Evolutionary conservation across 768 basidiomycete genomes (phyloP), one percentile per base, ranked within the genome.

Genomic region (Phlebiopsis flavidoalba): DNA sequence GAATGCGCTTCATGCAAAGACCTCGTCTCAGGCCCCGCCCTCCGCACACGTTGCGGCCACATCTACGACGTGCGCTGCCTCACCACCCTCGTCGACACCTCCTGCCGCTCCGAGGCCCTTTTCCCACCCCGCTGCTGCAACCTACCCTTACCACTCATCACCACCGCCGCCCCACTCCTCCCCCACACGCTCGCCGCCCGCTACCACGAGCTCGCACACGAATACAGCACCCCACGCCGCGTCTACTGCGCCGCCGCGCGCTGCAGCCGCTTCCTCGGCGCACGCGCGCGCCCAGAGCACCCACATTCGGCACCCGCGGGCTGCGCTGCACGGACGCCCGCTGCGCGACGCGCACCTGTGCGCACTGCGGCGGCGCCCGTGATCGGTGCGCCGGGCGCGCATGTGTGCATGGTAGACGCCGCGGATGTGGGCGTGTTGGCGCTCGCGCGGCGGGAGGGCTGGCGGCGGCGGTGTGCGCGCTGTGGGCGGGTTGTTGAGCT

Each of bases 51-150:
- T 3, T 72, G 71, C 57, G 62, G 63, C 15, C 69, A 73, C 53
- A 37, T 36, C 36, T 73, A 70, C 60, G 65, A 71, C 58, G n/a
- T 45, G n/a, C 49, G 43, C 3, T 73, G 72, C 61, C 43, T 69
- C 6, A 50, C 62, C 21, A 31, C 56, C 46, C 65, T 72, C 57
- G 66, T 71, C 59, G 31, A 65, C 21, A 52, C 62, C 3, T 56
- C 70, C 14, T 57, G 58, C 21, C 59, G 55, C 11, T 65, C 69
- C 60, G 67, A 70, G 37, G 50, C 66, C 5, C 58, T 70, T 15
- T 71, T 70, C 61, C 71, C 73, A 4, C 73, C 71, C 0, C 66
- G 68, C n/a, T 74, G 73, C 62, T 72, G 72, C 61, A 35, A 63
- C 21, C 57, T 56, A 8, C 8, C 43, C 8, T 67, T 72, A 48